Conservation (phyloP, 805 yeast species). For the Monosporozyma siamensis region DNA sequence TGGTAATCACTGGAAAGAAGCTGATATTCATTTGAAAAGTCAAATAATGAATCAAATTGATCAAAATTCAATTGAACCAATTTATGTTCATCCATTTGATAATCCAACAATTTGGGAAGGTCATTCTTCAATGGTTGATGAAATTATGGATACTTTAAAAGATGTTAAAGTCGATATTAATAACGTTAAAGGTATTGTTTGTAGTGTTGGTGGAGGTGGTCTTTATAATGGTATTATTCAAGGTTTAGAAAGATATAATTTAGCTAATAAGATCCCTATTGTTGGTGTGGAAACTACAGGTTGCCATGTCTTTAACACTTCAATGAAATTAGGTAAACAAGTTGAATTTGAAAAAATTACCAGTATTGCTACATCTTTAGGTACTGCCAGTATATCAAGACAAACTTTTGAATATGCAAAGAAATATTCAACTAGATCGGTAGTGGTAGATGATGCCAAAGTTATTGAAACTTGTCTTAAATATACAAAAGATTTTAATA, state of each 20-base stretch:
- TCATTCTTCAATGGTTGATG: constrained; percentile 41
- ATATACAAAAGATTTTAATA: constrained; percentile 42
- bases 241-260: constrained; percentile 34
- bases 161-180: constrained; percentile 16
- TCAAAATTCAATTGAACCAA: constrained; percentile 24
- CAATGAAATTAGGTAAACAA: constrained; percentile 38
- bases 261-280: constrained; percentile 33
- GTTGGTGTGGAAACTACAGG: constrained; percentile 53
- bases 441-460: constrained; percentile 44
- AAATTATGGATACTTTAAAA: constrained; percentile 26
- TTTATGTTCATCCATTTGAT: constrained; percentile 50
- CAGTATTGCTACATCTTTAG: constrained; percentile 56
- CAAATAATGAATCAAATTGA: constrained; percentile 21
- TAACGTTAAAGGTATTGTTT: constrained; percentile 37
- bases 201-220: constrained; percentile 54
- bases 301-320: constrained; percentile 47
- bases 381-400: constrained; percentile 48
- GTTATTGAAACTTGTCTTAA: constrained; percentile 45
- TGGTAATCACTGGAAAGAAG: constrained; percentile 42
- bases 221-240: constrained; percentile 42
- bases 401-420: constrained; percentile 39
- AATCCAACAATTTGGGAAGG: constrained; percentile 47
- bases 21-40: constrained; percentile 36
- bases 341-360: constrained; percentile 38
- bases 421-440: constrained; percentile 33